phyloP scores from a whole-genome alignment of 257 asterid genomes.

The Thymus quinquecostatus region DNA sequence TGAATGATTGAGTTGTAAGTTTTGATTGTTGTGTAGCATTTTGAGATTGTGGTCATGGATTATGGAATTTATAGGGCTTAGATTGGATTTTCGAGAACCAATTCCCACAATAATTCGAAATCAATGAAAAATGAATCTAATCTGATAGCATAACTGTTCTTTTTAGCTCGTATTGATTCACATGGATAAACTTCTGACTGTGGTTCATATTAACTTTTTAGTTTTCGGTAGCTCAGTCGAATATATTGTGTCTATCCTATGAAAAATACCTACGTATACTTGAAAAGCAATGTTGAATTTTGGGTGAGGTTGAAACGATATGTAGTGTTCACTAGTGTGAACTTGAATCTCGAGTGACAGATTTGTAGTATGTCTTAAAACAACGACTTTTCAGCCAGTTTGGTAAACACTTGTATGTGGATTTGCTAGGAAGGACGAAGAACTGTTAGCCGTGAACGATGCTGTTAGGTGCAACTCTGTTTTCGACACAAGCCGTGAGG shows the following conservation, averaged over 20 bases:
- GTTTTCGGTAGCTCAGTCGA: neutral
- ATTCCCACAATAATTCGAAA: neutral
- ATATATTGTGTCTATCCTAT: neutral
- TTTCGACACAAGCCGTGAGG: too few species aligned
- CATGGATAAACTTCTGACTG: neutral
- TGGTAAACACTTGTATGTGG: too few species aligned
- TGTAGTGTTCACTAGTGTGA: too few species aligned
- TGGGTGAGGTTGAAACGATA: neutral
- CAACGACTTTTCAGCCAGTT: slow-evolving; percentile 2
- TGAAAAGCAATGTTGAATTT: neutral
- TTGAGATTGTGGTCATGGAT: neutral
- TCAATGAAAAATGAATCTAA: neutral
- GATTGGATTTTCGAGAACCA: neutral
- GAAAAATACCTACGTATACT: neutral
- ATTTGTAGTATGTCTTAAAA: neutral
- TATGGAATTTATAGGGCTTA: neutral
- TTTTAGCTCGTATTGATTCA: neutral
- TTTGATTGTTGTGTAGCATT: neutral
- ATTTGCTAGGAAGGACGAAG: too few species aligned
- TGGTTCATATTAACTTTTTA: neutral
- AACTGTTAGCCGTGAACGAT: too few species aligned
- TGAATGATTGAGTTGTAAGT: neutral
- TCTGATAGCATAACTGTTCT: neutral
- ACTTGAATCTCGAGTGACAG: neutral
- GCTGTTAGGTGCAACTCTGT: too few species aligned